Percentiles rank a stretch among this genome's conserved stretches.
These are phyloP conservation scores for Penicillium herquei DNA, from an alignment of 495 filamentous ascomycete genomes.

Conservation along the genomic window DNA sequence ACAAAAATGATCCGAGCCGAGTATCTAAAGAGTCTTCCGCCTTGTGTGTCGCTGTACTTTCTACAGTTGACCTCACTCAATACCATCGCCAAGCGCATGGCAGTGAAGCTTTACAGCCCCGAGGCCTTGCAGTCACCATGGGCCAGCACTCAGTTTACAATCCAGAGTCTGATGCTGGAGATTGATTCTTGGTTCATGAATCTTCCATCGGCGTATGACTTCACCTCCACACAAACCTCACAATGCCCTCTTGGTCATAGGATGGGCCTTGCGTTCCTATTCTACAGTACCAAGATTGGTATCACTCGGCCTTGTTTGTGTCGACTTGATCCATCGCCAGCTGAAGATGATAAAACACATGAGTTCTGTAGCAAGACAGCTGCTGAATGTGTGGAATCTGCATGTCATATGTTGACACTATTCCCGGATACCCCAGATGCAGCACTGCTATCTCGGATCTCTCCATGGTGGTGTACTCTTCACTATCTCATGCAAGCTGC, in stretches of 20 bases:
- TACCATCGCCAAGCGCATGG: constrained; percentile 51
- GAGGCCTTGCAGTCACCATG: constrained; percentile 50
- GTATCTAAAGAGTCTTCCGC: constrained; percentile 29
- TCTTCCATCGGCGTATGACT: constrained; percentile 39
- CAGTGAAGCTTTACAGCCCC: constrained; percentile 57
- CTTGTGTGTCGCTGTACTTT: constrained; percentile 51
- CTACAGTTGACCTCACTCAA: constrained; percentile 44
- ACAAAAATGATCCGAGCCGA: constrained; percentile 21
- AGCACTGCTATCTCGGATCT: constrained; percentile 45
- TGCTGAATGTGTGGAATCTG: constrained; percentile 56
- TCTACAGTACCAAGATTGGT: constrained; percentile 57
- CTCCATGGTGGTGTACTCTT: constrained; percentile 63
- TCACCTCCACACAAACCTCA: constrained; percentile 33
- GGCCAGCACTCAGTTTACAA: constrained; percentile 43
- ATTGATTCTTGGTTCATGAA: constrained; percentile 42
- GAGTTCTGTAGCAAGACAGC: constrained; percentile 53
- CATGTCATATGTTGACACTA: constrained; percentile 52
- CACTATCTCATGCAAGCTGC: constrained; percentile 64
- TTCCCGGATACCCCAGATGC: constrained; percentile 46
- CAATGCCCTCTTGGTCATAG: constrained; percentile 36
- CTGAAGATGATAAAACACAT: constrained; percentile 33
- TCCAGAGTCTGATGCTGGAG: constrained; percentile 39
- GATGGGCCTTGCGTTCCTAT: constrained; percentile 53
- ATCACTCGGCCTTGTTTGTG: constrained; percentile 62
- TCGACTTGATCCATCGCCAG: constrained; percentile 41